Percentiles rank a stretch among this genome's conserved stretches.
These are phyloP conservation scores for Sclerotinia nivalis DNA, from an alignment of 2,329 filamentous ascomycete species.

Conservation along the genomic window DNA sequence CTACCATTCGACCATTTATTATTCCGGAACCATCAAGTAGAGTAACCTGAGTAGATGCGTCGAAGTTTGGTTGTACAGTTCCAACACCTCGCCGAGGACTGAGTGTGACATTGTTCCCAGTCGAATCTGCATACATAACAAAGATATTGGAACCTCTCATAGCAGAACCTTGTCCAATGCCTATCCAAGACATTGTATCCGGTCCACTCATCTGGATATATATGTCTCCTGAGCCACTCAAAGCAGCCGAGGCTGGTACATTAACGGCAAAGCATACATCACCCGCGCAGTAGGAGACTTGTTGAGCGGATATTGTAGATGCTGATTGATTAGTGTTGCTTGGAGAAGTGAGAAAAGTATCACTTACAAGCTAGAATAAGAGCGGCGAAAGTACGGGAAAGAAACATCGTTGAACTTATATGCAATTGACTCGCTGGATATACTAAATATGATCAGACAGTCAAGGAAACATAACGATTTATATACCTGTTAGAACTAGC, in stretches of 20 bases:
- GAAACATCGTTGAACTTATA: background rate
- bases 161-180: constrained; percentile 53
- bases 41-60: constrained; percentile 47
- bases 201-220: constrained; percentile 59
- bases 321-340: constrained; percentile 24
- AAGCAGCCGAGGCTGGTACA: constrained; percentile 53
- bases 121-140: constrained; percentile 55
- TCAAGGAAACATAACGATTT: background rate
- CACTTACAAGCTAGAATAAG: constrained; percentile 14
- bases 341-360: background rate
- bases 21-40: constrained; percentile 57
- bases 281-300: constrained; percentile 30
- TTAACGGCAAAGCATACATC: constrained; percentile 51
- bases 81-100: constrained; percentile 53
- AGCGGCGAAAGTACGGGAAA: background rate
- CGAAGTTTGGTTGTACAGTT: constrained; percentile 46
- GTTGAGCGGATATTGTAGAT: constrained; percentile 29
- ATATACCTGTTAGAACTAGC: background rate
- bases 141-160: constrained; percentile 61
- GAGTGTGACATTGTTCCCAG: constrained; percentile 56
- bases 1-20: constrained; percentile 52
- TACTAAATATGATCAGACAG: background rate
- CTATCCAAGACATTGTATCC: constrained; percentile 54
- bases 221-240: constrained; percentile 54
- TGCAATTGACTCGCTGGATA: background rate